Evolutionary conservation across 108 stramenopile genomes (phyloP).

Genomic region (Cylindrotheca closterium): DNA sequence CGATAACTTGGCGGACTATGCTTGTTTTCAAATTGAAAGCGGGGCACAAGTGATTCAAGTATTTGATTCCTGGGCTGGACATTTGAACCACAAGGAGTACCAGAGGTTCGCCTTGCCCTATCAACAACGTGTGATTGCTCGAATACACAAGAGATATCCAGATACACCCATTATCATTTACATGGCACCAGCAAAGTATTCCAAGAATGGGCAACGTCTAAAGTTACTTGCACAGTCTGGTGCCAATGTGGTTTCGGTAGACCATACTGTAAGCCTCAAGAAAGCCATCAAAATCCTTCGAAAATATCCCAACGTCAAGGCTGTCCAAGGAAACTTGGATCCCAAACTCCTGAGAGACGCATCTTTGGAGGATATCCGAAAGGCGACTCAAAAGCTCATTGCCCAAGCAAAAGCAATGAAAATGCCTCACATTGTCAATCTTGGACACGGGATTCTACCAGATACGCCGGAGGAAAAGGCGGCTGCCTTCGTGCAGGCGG

Average conservation of each 20-base stretch:
- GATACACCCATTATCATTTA: constrained; percentile 66
- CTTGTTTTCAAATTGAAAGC: constrained; percentile 67
- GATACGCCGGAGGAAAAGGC: constrained; percentile 20
- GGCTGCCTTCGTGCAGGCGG: constrained; percentile 12
- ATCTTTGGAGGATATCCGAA: constrained; percentile 14
- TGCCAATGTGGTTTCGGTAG: constrained; percentile 10
- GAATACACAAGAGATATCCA: constrained; percentile 37
- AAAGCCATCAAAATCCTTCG: not conserved
- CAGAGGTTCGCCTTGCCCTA: constrained; percentile 59
- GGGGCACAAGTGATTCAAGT: constrained; percentile 79
- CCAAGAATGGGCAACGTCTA: constrained; percentile 15
- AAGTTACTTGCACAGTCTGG: constrained; percentile 11
- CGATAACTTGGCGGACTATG: constrained; percentile 53
- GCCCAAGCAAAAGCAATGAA: not conserved
- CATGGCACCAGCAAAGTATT: constrained; percentile 33
- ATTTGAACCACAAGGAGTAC: constrained; percentile 49
- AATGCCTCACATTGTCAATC: constrained; percentile 15
- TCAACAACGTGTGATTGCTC: constrained; percentile 39
- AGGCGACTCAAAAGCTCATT: constrained; percentile 1
- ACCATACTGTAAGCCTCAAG: constrained; percentile 9
- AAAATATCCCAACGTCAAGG: not conserved
- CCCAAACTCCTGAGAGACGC: constrained; percentile 14
- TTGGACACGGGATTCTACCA: constrained; percentile 20
- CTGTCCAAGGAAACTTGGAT: constrained; percentile 16
- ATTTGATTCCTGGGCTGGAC: constrained; percentile 80